Conservation (phyloP, 139 green algal species). For the Coccomyxa sp. region DNA sequence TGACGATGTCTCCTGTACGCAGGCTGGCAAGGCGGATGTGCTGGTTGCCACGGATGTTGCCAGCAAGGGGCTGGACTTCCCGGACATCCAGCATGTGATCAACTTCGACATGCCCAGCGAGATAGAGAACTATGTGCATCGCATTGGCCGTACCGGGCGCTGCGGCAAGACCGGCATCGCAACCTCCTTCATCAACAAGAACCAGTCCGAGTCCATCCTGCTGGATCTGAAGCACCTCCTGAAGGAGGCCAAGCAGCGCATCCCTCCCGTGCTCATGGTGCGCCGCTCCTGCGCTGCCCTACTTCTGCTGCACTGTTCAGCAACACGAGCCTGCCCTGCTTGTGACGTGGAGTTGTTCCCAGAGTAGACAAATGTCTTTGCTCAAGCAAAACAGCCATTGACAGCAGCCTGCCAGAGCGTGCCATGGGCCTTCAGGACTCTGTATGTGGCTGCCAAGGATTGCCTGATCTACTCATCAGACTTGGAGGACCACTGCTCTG, state of each 20-base stretch:
- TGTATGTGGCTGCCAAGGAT: too few relatives aligned
- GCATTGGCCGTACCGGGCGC: slow-evolving; percentile 84
- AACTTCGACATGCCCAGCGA: slow-evolving; percentile 99
- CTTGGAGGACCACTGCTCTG: background rate
- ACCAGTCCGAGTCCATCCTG: slow-evolving; percentile 87
- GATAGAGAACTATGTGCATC: slow-evolving; percentile 99
- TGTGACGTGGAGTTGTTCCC: too few relatives aligned
- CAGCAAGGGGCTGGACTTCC: slow-evolving; percentile 87
- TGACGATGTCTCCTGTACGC: too few relatives aligned
- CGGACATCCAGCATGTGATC: slow-evolving; percentile 96
- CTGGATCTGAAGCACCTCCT: slow-evolving; percentile 98
- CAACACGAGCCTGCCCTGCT: too few relatives aligned
- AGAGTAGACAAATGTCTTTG: too few relatives aligned
- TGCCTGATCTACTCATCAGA: too few relatives aligned
- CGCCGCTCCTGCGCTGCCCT: background rate
- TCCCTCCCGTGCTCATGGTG: slow-evolving; percentile 83
- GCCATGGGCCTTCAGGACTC: too few relatives aligned
- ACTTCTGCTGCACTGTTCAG: background rate
- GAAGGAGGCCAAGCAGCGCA: slow-evolving; percentile 91
- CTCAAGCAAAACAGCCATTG: too few relatives aligned
- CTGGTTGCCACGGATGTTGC: slow-evolving; percentile 97
- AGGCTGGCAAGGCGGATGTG: slow-evolving; percentile 76
- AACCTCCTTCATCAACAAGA: slow-evolving; percentile 98
- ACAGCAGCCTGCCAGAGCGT: too few relatives aligned
- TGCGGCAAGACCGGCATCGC: slow-evolving; percentile 96